Base-by-base conservation (phyloP, 2,329 filamentous ascomycete genomes). In the Alternaria conjuncta region DNA sequence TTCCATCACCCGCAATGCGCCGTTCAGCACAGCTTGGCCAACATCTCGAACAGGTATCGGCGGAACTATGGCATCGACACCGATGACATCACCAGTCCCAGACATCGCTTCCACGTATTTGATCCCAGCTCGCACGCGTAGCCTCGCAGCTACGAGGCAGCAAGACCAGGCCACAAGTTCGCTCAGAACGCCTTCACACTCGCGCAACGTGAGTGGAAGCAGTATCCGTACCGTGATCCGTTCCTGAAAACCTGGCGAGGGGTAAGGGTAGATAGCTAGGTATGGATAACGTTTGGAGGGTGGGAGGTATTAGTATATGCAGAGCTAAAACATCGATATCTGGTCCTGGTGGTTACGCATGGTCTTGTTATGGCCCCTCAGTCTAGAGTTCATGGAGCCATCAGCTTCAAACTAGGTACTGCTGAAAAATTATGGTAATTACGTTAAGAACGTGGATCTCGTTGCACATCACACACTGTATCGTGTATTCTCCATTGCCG, bases 51-150 rank as follows among this genome's bases (percentile, higher is more conserved):
- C 64, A n/a, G 74, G 75, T 11, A 57, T 78, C 2, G 73, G 72
- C 20, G 75, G 75, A 8, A 79, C 75, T 2, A 78, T 77, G 72
- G 72, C 71, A 20, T 72, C 70, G 1, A 75, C 70, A 0, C 72
- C 73, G 0, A 47, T 71, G 8, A 64, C 66, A 10, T 74, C 73
- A 6, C 74, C 74, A 1, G 55, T 68, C 67, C 13, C 60, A 65
- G 2, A 64, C 61, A 23, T 12, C 7, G 25, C 41, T 44, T 28
- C n/a, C 3, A 21, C 11, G 41, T 28, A 7, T 5, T 21, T 15
- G 43, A 32, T 9, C 36, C 15, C n/a, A 41, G 36, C 36, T 41
- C 36, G 36, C 36, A 41, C 8, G 36, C 9, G 7, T 46, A 46
- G 44, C 4, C 44, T 46, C 20, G 21, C 44, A 46, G 20, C 20